Base-by-base conservation (phyloP, 495 filamentous ascomycete species). In the Penicillium cataractarum region DNA sequence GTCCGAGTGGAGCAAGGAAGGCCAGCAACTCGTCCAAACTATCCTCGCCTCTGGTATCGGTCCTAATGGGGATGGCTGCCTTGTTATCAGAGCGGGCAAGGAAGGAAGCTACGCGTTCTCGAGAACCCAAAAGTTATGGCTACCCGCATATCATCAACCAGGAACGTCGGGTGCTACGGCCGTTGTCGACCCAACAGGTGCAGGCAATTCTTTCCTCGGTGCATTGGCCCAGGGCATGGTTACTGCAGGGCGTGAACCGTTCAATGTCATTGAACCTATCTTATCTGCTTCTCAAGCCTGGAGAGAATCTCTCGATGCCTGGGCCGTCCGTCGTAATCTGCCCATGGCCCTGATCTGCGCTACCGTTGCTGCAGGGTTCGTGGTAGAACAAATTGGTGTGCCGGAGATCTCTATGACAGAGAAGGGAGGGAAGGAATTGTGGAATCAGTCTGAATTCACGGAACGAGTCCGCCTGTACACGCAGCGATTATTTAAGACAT, bases 101-200 rank as follows among this genome's bases (percentile, higher is more conserved):
- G 78, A 82, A 26, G 87, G 88, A 48, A 87, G 86, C 76, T 85
- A 83, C 64, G 72, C 75, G 78, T 76, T 79, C 71, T 68, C 72
- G 57, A 68, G 65, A 55, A 44, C 63, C 15, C 73, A 72, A 56
- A 69, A 67, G 61, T 63, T 78, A 29, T 74, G 74, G 82, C 71
- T 88, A 42, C 85, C 86, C n/a, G 85, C 86, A 13, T 87, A 85
- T 71, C 83, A 88, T 64, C 74, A 78, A 57, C 74, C 78, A 51
- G 65, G 55, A 21, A 56, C 67, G 6, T 67, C 70, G 6, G 72
- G 52, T 52, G 50, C 75, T 59, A 66, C 72, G 8, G 83, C 81
- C 55, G 92, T 98, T 8, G 78, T 96, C 17, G 95, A 99, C 74
- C 93, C 94, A 0, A 99, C 95, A 0, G 95, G 95, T n/a, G 95